A percentile compares a stretch with the other conserved stretches of the same genome.
These are phyloP conservation scores for Syzygium oleosum DNA, from an alignment of 345 rosid species.

Conservation along the genomic window DNA sequence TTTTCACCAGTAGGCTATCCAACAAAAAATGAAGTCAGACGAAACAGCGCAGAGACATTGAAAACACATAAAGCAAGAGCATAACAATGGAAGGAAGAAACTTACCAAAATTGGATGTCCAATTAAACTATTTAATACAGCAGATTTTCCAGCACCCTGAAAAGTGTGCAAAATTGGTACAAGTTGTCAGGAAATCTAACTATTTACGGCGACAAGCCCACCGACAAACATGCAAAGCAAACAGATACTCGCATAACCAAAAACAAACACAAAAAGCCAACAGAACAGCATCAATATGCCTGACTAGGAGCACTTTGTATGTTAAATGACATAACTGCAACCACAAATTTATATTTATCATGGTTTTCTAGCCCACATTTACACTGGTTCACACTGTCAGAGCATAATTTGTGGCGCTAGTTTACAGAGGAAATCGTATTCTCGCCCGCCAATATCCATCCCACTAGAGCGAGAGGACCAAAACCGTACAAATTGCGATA, in stretches of 20 bases:
- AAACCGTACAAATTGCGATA: neutral
- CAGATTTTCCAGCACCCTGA: constrained; percentile 99
- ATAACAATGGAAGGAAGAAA: neutral
- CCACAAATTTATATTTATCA: neutral
- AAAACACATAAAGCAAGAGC: neutral
- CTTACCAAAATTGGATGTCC: constrained; percentile 95
- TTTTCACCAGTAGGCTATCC: constrained; percentile 98
- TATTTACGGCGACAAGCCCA: neutral
- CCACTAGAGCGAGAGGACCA: neutral
- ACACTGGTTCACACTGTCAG: neutral
- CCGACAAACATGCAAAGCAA: neutral
- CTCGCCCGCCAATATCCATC: neutral
- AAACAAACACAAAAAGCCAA: neutral
- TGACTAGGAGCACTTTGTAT: neutral
- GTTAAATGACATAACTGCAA: neutral
- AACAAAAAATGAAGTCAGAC: neutral
- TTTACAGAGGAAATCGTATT: neutral
- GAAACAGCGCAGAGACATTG: neutral
- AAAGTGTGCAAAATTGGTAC: neutral
- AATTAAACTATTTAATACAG: constrained; percentile 79
- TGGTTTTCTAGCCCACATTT: neutral
- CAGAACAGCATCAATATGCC: neutral
- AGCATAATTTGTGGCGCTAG: neutral
- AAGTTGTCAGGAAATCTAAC: neutral
- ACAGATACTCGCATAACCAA: neutral